Base-by-base conservation (phyloP, 1,284 basidiomycete species). In the Melampsora americana region DNA sequence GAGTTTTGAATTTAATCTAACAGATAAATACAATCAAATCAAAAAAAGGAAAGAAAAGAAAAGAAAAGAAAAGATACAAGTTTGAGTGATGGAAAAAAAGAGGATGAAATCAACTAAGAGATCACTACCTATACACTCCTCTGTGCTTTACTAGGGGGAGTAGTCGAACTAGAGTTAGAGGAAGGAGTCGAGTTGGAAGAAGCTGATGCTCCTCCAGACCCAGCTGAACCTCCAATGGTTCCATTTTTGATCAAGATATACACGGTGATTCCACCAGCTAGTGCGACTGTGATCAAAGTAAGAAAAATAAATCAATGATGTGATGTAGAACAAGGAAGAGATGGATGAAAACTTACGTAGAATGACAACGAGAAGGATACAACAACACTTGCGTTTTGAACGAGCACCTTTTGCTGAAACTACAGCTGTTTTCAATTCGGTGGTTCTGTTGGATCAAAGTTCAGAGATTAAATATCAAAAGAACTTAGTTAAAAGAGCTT, bases 361-460 rank as follows among this genome's bases (percentile, higher is more conserved):
- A 5, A 77, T 23, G 32, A 71, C 42, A 16, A 61, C 28, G 0
- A 77, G 61, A 4, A 77, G 46, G 50, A 77, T 48, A 39, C 30
- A 69, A 56, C 74, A 77, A 35, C 60, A 69, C 44, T 71, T 69
- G 7, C 74, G 74, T 60, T 77, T 77, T n/a, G 42, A 61, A 28
- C 74, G 74, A 26, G 66, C 74, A 11, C 66, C 74, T 59, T 69
- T 35, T 2, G 74, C 74, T 14, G 67, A 77, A 16, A 66, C 69
- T 5, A 69, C 62, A 18, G 74, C 74, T 5, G 59, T 69, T 50
- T 77, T 71, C n/a, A 77, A 35, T 46, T 77, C 74, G 18, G n/a
- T 61, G 1, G 56, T 44, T 62, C 72, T 75, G 64, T 7, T 20
- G 12, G 4, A 35, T 12, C 42, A 42, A 4, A 46, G 30, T 39